Evolutionary conservation across 176 grass and related monocot species (phyloP), one percentile per base, ranked within the genome.

Genomic region (Secale cereale): DNA sequence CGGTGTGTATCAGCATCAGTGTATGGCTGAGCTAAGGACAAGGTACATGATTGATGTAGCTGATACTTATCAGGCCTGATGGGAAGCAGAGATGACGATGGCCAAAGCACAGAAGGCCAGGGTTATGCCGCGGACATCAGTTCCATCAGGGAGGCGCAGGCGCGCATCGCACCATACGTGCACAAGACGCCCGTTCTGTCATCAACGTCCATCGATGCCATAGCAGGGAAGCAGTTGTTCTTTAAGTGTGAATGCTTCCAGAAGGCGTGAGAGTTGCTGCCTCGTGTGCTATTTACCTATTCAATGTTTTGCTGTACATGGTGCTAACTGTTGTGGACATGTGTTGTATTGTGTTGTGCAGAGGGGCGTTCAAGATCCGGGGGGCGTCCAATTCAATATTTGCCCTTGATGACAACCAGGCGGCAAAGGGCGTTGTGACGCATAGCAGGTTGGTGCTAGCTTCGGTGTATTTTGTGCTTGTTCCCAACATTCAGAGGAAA

Each of bases 241-340:
- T 97, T 97, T 9, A 97, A 97, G 90, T 94, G 95, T 71, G 95
- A 97, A 76, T 97, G 95, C 89, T 94, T 97, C 91, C 95, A 94
- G 88, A 94, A 94, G 83, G 95, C 88, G 90, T 94, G 89, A 94
- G 84, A 76, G 20, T n/a, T 64, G 59, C 74, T 86, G 32, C 0
- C 74, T 15, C 6, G 56, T 70, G 22, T 54, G 32, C 13, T 85
- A 29, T 82, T 85, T 73, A 28, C 82, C 31, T 82, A 57, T 36
- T 7, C 33, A 70, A 74, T 68, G 72, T 12, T 65, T 29, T 77
- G 13, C n/a, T 48, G 8, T 83, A 11, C 20, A 41, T 75, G 56
- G 22, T 78, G 65, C 80, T 39, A 32, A 88, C 29, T 73, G 61
- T 46, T 77, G 16, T 76, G 26, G 54, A 16, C 10, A 25, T 23